Base-by-base conservation (phyloP, 2,329 filamentous ascomycete genomes). In the Penicillium sumatraense region DNA sequence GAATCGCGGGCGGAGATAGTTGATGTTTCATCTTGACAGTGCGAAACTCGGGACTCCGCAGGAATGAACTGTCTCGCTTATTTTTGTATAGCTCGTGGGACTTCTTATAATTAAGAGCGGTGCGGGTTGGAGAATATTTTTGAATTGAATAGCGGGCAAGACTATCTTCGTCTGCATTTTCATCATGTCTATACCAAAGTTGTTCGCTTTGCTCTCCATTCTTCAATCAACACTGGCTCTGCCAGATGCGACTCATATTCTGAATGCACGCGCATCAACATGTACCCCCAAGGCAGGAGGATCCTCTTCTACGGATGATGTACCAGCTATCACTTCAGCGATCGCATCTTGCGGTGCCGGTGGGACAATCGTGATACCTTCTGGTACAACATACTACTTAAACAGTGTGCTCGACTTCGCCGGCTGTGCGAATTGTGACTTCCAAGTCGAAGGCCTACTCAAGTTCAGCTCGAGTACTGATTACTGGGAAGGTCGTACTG, bases 401-500 rank as follows among this genome's bases (percentile, higher is more conserved):
- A 75, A 75, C 53, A 76, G 75, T n/a, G 71, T 72, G 0, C 64
- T 81, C 9, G 68, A 75, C 41, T 76, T 81, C 33, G 66, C 68
- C 1, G 74, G 73, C 2, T 81, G 79, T 61, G 60, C 58, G 3
- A 69, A 67, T n/a, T 82, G 80, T 58, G 75, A 76, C 40, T 69
- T 81, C 45, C 75, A 80, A 54, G 66, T 81, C 5, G 77, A 82
- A 53, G 80, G 79, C 0, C 67, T 72, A 0, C 60, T 81, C 4
- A 75, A 75, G 51, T 73, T 75, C 3, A 69, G 73, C 1, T 66
- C 70, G 2, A 66, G 77, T 44, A 73, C 74, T 6, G 62, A 69
- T 27, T 77, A 75, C 54, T 81, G 79, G 80, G 65, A 72, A 21
- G 74, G 73, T 14, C 70, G 72, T 49, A 70, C 61, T 0, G 71